Base-by-base conservation (phyloP, 768 basidiomycete genomes). In the Butyriboletus loyo region DNA sequence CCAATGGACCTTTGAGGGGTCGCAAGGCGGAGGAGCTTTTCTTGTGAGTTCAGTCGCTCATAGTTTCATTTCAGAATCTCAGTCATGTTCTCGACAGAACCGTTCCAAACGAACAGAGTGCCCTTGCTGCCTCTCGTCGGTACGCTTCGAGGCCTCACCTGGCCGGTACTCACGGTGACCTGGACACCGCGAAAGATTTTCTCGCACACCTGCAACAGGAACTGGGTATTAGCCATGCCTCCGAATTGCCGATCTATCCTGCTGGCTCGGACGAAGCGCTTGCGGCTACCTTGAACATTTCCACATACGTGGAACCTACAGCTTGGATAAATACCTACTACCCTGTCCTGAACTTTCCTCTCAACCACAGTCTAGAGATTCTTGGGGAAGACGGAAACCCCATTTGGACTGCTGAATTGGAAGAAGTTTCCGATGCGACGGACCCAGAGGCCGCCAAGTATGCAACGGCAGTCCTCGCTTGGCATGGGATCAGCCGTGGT, bases 251-350 rank as follows among this genome's bases (percentile, higher is more conserved):
- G 15, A 65, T 86, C 28, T 87, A 73, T 57, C 63, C 78, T 30
- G 83, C 86, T 13, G 86, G 86, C 5, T 78, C 84, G 8, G 45
- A 60, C 21, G 75, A 76, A 44, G 83, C 82, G 50, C 78, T 72
- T 25, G 66, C 72, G 19, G 82, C 83, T 5, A 84, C 84, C 5
- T 67, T 81, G 17, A 66, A 71, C 25, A 77, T 82, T 48, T 64
- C 75, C 15, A 63, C 69, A 48, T 70, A 73, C 30, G 62, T 56
- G 34, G 57, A 66, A 15, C 78, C 81, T 2, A 67, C 60, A 10
- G 84, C 79, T 50, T 87, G 85, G 85, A 82, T 87, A 54, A 81
- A 81, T 50, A 75, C 75, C 31, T 92, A 92, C 71, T 91, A 85
- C 68, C 87, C 89, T 14, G 72, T 86, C 30, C 74, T 90, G 73